Percentiles rank a stretch among this genome's conserved stretches.
Evolutionary conservation across 345 rosid species (phyloP).

Genomic region (Fremontodendron californicum): DNA sequence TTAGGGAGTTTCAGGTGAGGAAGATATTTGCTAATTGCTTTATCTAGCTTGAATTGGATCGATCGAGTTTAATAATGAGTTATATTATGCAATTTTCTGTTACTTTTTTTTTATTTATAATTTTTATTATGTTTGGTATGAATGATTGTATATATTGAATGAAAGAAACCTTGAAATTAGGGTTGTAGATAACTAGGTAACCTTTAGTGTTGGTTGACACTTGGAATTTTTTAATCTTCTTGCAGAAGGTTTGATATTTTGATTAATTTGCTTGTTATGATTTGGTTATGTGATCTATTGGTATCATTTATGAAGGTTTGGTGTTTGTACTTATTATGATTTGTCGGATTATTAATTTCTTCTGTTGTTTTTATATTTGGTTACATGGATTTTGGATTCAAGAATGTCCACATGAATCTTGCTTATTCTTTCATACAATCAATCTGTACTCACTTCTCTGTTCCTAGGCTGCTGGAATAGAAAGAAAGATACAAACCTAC

Average conservation of each 20-base stretch:
- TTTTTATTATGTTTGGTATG: background rate
- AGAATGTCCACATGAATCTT: background rate
- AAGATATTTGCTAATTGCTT: background rate
- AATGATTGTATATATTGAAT: background rate
- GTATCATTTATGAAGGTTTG: background rate
- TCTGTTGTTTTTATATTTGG: background rate
- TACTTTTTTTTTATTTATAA: too few species aligned
- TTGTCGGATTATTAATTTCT: background rate
- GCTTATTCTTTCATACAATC: background rate
- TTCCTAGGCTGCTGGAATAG: background rate
- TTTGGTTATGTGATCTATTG: background rate
- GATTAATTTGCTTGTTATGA: background rate
- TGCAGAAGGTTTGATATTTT: background rate
- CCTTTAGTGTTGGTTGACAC: background rate
- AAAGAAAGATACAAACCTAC: background rate
- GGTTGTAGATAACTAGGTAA: background rate
- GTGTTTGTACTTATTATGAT: background rate
- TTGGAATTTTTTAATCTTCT: background rate
- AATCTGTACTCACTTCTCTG: background rate
- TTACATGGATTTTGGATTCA: background rate
- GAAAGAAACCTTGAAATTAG: background rate
- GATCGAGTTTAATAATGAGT: background rate
- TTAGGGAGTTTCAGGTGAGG: conserved; percentile 78
- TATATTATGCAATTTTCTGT: background rate
- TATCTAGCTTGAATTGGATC: background rate